Base-by-base conservation (phyloP, 805 yeast species). In the Cyberlindnera nakhonratchasimensis region DNA sequence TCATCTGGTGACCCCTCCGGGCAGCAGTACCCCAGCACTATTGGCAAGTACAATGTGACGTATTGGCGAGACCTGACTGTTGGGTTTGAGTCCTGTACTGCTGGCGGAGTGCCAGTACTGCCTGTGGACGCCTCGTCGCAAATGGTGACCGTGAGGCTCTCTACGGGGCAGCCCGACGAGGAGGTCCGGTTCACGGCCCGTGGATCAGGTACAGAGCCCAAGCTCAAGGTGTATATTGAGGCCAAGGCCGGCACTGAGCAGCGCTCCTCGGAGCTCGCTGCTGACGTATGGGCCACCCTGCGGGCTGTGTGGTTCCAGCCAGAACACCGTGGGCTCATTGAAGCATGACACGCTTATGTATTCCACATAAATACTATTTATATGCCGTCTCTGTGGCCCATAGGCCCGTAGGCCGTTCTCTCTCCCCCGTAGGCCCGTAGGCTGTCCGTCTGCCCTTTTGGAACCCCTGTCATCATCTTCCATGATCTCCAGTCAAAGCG, bases 181-280 rank as follows among this genome's bases (percentile, higher is more conserved):
- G 50, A 49, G 17, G 79, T 87, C 2, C 66, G 95, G 26, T 81
- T 90, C 57, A 90, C 98, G 0, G 80, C 86, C 37, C 73, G 99
- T 40, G 97, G 97, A 0, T 87, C 96, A 3, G 99, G 99, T 10
- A 91, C 99, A 0, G 99, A 91, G 61, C 97, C 97, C 3, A 91
- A 91, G 60, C 69, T 91, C 49, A 91, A 91, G 62, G 86, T 91
- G 1, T 91, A 91, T 64, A 81, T 91, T 25, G 99, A 91, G 58
- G 93, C 95, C 0, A 63, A 63, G 31, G 72, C 87, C 0, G 37
- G 48, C 0, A 60, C 67, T 8, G 85, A 74, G 33, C 55, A 45
- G 0, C 57, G 62, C 4, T 86, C 96, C 0, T 46, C 52, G 0
- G 45, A 32, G 0, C 55, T 82, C 8, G 91, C 96, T 0, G 63